Conservation (phyloP, 495 filamentous ascomycete species). For the Pyronema omphalodes region DNA sequence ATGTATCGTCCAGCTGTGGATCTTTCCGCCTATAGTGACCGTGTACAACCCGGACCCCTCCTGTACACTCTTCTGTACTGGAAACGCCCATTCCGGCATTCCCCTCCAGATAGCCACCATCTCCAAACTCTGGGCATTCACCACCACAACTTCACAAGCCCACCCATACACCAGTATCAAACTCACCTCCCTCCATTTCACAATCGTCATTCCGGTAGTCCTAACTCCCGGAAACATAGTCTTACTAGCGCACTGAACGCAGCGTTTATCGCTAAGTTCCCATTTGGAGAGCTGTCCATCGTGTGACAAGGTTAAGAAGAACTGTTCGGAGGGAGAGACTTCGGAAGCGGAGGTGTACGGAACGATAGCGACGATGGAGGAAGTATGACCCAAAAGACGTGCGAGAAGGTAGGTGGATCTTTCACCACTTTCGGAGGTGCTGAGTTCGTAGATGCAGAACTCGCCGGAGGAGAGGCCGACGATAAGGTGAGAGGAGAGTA, state of each 20-base stretch:
- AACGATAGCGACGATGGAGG: conserved; percentile 11
- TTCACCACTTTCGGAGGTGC: neutral
- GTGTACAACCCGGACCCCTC: conserved; percentile 9
- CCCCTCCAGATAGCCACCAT: conserved; percentile 18
- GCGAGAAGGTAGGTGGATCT: conserved; percentile 3
- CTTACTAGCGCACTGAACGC: conserved; percentile 9
- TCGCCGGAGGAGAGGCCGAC: conserved; percentile 18
- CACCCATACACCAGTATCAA: conserved; percentile 16
- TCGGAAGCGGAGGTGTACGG: conserved; percentile 2
- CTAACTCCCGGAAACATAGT: neutral
- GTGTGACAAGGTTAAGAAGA: conserved; percentile 10
- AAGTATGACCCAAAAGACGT: conserved; percentile 10
- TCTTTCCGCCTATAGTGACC: conserved; percentile 4
- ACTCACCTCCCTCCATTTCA: neutral
- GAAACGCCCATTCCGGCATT: conserved; percentile 14
- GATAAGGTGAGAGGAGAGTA: conserved; percentile 9
- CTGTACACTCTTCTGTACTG: conserved; percentile 5
- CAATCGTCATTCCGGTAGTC: conserved; percentile 10
- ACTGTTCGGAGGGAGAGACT: neutral
- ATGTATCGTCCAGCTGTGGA: conserved; percentile 17
- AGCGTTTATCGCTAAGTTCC: conserved; percentile 10
- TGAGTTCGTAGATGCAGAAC: conserved; percentile 9
- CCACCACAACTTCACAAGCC: conserved; percentile 14
- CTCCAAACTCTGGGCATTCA: conserved; percentile 18
- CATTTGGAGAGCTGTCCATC: conserved; percentile 13